Evolutionary conservation across 768 basidiomycete species (phyloP).

Genomic region (Termitomyces sp.): DNA sequence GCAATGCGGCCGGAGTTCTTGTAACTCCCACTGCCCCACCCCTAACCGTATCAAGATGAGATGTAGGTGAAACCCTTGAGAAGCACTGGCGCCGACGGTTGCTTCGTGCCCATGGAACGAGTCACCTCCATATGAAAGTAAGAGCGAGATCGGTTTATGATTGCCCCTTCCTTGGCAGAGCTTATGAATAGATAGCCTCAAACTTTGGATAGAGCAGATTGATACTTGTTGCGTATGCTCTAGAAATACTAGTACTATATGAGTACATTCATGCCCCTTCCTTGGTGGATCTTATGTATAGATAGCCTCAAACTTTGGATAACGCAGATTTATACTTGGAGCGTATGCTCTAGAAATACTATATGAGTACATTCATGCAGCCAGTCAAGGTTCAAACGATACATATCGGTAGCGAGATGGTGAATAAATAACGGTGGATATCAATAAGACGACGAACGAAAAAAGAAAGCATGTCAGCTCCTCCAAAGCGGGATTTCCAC

Average conservation of each 20-base stretch:
- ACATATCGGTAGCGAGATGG: background rate
- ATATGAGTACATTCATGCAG: background rate
- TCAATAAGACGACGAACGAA: background rate
- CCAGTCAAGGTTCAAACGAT: background rate
- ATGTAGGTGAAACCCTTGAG: background rate
- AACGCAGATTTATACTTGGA: background rate
- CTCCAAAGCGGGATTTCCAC: background rate
- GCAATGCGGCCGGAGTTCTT: background rate
- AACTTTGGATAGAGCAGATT: too few species aligned
- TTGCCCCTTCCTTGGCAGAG: too few species aligned
- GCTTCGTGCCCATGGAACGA: background rate
- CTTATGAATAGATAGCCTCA: too few species aligned
- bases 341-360: background rate
- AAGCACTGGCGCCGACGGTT: background rate
- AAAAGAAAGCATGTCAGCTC: background rate
- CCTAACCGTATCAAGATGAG: background rate
- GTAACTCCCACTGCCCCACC: background rate
- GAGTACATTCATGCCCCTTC: too few species aligned
- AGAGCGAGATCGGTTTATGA: too few species aligned
- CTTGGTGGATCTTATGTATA: background rate
- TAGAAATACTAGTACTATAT: too few species aligned
- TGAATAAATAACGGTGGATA: background rate
- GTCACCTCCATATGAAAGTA: too few species aligned
- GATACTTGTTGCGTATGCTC: too few species aligned
- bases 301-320: background rate